Evolutionary conservation across 2,329 filamentous ascomycete genomes (phyloP), one percentile per base, ranked within the genome.

Genomic region (Pestalotiopsis sp.): DNA sequence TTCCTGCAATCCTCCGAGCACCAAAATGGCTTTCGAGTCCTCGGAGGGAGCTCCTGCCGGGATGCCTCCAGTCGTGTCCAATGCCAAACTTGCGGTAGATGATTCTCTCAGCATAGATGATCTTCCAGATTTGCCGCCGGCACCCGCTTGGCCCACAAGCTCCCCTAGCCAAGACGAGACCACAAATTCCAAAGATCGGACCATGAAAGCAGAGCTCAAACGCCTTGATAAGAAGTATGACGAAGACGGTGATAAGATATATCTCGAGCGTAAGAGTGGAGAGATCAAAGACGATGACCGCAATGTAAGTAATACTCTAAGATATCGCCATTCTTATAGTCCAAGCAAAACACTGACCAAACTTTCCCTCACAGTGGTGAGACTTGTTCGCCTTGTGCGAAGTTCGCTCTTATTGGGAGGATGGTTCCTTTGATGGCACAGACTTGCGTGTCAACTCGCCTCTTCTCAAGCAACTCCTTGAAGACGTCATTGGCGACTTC

Each of bases 201-300:
- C 72, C 40, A 76, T 78, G 74, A 76, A 75, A 60, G 77, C 75
- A 59, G 71, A 75, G 57, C 71, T 76, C 65, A 74, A 73, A 66
- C 70, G 75, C 24, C 65, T 76, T 17, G 75, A 79, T 26, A 65
- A 70, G 30, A 70, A 65, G 4, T 76, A 72, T 61, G 72, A 76
- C 64, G 70, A 73, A 13, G 69, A 71, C 11, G 74, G 75, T 62
- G 71, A 76, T 66, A 63, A 67, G 11, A 76, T 73, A 65, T 76
- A 73, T 40, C 65, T 59, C 56, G 74, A 77, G 68, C 71, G 75
- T 13, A 70, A 74, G 66, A 70, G 74, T 4, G 73, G 73, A 38
- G 67, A 69, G n/a, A 35, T 67, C 26, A 70, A 69, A 22, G 69
- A 68, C 3, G 71, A 75, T 48, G 69, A 73, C 65, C 69, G 69